phyloP scores from a whole-genome alignment of 1,284 basidiomycete genomes.

The Irpex sp. region DNA sequence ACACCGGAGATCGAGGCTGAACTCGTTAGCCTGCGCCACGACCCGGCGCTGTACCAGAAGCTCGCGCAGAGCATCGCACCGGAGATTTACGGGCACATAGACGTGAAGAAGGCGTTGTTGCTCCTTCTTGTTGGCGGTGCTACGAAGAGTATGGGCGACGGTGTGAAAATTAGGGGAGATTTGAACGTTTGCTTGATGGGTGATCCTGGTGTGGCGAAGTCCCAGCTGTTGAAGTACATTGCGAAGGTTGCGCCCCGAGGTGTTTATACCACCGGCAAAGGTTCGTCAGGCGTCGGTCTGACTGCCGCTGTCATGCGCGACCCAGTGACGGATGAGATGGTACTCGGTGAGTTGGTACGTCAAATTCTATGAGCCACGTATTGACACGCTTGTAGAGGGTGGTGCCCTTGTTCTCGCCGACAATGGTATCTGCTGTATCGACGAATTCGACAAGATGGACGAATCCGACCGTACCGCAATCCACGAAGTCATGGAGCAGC shows the following conservation, averaged over 20 bases:
- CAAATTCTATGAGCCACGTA: background rate
- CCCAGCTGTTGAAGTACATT: slow-evolving; percentile 96
- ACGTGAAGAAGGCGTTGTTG: slow-evolving; percentile 97
- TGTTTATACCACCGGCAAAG: slow-evolving; percentile 97
- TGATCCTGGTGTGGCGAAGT: slow-evolving; percentile 99
- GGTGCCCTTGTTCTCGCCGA: slow-evolving; percentile 97
- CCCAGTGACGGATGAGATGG: slow-evolving; percentile 99
- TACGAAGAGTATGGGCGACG: slow-evolving; percentile 91
- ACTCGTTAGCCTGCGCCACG: slow-evolving; percentile 68
- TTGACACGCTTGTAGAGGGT: slow-evolving; percentile 65
- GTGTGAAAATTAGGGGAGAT: slow-evolving; percentile 98
- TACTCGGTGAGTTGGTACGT: slow-evolving; percentile 65
- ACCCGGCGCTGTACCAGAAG: slow-evolving; percentile 80
- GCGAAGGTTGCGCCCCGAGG: slow-evolving; percentile 97
- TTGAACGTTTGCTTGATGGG: slow-evolving; percentile 99
- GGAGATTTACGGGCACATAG: slow-evolving; percentile 97
- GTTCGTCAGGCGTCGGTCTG: slow-evolving; percentile 96
- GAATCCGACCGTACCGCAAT: slow-evolving; percentile 97
- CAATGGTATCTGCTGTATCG: slow-evolving; percentile 99
- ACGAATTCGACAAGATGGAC: slow-evolving; percentile 99
- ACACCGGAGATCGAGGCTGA: slow-evolving; percentile 79
- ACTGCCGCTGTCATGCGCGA: slow-evolving; percentile 99
- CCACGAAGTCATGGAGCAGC: slow-evolving; percentile 99
- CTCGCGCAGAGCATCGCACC: slow-evolving; percentile 90
- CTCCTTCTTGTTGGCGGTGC: slow-evolving; percentile 94